These are phyloP conservation scores for Scopulariopsis brevicaulis DNA, from an alignment of 2,329 filamentous ascomycete genomes.

Conservation along the genomic window DNA sequence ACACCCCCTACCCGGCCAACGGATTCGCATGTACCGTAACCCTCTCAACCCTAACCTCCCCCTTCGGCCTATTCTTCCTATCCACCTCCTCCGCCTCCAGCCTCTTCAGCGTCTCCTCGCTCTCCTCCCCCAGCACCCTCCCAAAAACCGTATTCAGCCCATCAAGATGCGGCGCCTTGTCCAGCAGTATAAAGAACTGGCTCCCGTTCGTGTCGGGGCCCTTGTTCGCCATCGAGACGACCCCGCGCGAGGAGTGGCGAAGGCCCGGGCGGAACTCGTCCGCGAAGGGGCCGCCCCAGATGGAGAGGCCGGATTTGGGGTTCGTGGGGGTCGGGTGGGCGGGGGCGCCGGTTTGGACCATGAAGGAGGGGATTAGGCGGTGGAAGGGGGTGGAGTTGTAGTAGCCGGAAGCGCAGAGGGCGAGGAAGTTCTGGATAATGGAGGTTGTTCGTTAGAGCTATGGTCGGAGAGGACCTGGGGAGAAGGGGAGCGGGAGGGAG, in stretches of 20 bases:
- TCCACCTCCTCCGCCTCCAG: constrained; percentile 65
- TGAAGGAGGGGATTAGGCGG: constrained; percentile 70
- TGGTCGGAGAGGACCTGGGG: too few species aligned
- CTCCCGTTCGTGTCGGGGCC: constrained; percentile 63
- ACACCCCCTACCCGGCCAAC: constrained; percentile 49
- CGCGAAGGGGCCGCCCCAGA: constrained; percentile 64
- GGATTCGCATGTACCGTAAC: constrained; percentile 74
- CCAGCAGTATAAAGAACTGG: constrained; percentile 75
- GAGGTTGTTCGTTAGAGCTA: background rate
- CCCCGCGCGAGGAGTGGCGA: constrained; percentile 55
- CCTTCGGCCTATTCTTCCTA: constrained; percentile 64
- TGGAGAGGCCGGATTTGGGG: constrained; percentile 58
- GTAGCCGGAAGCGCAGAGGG: constrained; percentile 69
- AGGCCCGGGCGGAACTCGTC: constrained; percentile 69
- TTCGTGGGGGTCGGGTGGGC: constrained; percentile 41
- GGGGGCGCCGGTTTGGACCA: constrained; percentile 64
- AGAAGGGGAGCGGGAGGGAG: background rate
- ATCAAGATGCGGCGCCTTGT: constrained; percentile 69
- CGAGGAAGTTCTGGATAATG: constrained; percentile 87
- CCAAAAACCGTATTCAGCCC: constrained; percentile 80
- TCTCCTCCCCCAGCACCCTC: constrained; percentile 55
- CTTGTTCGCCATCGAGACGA: constrained; percentile 71
- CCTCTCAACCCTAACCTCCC: constrained; percentile 52
- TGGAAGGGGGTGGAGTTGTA: constrained; percentile 70
- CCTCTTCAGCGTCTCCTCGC: constrained; percentile 53